Evolutionary conservation across 768 basidiomycete genomes (phyloP).

Genomic region (Nidularia sp.): DNA sequence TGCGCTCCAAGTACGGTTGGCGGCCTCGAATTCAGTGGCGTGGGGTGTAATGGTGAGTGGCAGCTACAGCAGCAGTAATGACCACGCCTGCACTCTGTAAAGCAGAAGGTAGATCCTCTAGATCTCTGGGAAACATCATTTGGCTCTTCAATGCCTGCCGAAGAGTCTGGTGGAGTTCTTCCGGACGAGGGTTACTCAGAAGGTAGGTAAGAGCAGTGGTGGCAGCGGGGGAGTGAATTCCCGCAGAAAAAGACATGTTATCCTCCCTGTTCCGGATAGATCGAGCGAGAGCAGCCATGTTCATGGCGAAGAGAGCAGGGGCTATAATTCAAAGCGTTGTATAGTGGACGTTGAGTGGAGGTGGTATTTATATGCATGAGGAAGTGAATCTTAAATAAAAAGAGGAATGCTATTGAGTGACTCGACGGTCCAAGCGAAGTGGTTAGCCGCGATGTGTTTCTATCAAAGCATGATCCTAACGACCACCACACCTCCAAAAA

Average conservation of each 20-base stretch:
- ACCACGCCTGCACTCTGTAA: constrained; percentile 10
- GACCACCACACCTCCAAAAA: too few relatives aligned
- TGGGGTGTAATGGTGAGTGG: neutral
- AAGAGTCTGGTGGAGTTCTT: constrained; percentile 9
- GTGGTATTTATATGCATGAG: too few relatives aligned
- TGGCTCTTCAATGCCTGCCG: neutral
- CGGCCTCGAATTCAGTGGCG: constrained; percentile 20
- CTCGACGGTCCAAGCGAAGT: too few relatives aligned
- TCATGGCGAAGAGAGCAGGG: neutral
- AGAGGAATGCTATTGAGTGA: too few relatives aligned
- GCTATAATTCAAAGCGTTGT: too few relatives aligned
- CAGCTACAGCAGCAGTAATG: constrained; percentile 2
- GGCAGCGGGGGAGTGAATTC: constrained; percentile 7
- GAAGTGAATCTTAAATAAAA: too few relatives aligned
- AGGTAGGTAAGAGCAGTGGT: constrained; percentile 7
- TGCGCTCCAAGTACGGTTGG: constrained; percentile 11
- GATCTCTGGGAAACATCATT: constrained; percentile 4
- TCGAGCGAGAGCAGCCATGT: neutral
- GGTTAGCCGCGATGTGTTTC: too few relatives aligned
- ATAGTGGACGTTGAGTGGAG: too few relatives aligned
- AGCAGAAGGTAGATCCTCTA: constrained; percentile 8
- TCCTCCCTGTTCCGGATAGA: neutral
- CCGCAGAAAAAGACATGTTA: constrained; percentile 4
- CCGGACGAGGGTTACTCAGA: constrained; percentile 9
- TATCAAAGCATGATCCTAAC: too few relatives aligned